phyloP scores from a whole-genome alignment of 352 stramenopile species.

The Pythium coloratum region DNA sequence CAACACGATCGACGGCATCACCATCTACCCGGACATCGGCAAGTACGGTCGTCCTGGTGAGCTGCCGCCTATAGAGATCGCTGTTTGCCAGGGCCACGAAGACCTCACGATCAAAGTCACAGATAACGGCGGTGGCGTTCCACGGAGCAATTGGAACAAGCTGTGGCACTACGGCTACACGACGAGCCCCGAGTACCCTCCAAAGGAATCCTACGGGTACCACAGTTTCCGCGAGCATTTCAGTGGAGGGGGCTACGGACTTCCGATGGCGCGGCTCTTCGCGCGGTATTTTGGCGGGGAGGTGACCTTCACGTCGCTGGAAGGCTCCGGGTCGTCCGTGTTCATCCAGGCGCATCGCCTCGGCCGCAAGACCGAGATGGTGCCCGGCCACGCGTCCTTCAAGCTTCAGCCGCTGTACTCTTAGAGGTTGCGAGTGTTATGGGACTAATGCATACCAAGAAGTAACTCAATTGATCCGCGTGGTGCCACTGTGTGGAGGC shows the following conservation, averaged over 20 bases:
- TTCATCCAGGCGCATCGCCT: constrained; percentile 83
- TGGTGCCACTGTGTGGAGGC: no score
- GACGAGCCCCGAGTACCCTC: constrained; percentile 82
- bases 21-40: constrained; percentile 72
- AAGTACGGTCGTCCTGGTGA: constrained; percentile 60
- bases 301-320: constrained; percentile 98
- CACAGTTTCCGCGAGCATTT: constrained; percentile 87
- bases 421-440: constrained; percentile 4
- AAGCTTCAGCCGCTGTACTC: constrained; percentile 30
- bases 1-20: constrained; percentile 39
- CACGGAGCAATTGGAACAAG: constrained; percentile 94
- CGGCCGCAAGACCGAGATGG: constrained; percentile 70
- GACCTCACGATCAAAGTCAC: constrained; percentile 98
- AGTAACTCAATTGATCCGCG: background rate
- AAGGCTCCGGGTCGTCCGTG: constrained; percentile 97
- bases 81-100: constrained; percentile 97
- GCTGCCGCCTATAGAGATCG: constrained; percentile 94
- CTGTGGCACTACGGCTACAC: constrained; percentile 99
- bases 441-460: background rate
- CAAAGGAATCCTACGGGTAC: constrained; percentile 61
- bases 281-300: constrained; percentile 99
- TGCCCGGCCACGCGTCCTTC: constrained; percentile 57
- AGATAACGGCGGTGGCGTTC: constrained; percentile 98
- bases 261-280: constrained; percentile 93
- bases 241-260: constrained; percentile 94